Evolutionary conservation across 208 protist genomes (phyloP).

Genomic region (Leishmania turanica): DNA sequence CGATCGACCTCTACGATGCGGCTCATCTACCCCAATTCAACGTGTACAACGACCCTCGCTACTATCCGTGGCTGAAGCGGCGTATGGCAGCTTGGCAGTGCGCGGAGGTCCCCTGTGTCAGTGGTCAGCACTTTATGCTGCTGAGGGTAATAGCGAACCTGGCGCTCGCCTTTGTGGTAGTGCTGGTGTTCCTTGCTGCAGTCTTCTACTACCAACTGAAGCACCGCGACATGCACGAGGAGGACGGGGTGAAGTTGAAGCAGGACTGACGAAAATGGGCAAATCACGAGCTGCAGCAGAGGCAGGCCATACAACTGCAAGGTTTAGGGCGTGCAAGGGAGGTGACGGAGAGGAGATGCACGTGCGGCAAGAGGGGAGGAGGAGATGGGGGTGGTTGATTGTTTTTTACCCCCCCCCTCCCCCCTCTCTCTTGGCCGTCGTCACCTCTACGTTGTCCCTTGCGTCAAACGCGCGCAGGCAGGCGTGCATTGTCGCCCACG

Average conservation of each 20-base stretch:
- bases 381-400: neutral
- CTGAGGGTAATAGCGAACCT: conserved; percentile 26
- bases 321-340: neutral
- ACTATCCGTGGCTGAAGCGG: conserved; percentile 45
- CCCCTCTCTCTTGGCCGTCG: neutral
- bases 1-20: conserved; percentile 21
- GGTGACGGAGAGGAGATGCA: neutral
- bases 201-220: conserved; percentile 17
- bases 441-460: neutral
- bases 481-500: neutral
- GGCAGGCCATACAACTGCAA: neutral
- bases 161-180: conserved; percentile 12
- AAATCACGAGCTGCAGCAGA: neutral
- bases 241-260: conserved; percentile 28
- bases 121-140: conserved; percentile 35
- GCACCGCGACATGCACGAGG: conserved; percentile 17
- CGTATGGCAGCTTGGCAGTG: conserved; percentile 27
- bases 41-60: conserved; percentile 37
- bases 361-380: neutral
- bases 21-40: conserved; percentile 30
- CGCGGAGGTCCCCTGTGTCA: conserved; percentile 36
- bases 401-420: neutral
- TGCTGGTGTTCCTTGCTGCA: conserved; percentile 13
- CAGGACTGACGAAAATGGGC: conserved; percentile 17
- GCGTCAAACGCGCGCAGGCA: neutral